These are phyloP conservation scores for Cystofilobasidium macerans DNA, from an alignment of 768 basidiomycete species.

Conservation along the genomic window DNA sequence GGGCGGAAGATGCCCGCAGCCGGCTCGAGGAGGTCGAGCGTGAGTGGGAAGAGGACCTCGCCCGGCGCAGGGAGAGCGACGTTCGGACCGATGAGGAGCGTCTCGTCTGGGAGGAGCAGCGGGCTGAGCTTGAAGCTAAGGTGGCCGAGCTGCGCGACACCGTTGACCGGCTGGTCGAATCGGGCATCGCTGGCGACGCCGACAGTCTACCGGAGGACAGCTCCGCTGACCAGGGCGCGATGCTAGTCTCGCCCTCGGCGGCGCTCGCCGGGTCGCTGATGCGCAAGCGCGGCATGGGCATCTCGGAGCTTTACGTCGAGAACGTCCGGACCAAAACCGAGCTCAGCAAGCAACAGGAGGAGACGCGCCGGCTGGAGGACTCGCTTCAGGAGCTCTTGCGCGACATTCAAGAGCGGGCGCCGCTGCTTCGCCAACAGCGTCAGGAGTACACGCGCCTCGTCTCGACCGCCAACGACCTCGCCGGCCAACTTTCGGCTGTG, in stretches of 20 bases:
- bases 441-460: constrained; percentile 75
- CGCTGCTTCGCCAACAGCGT: constrained; percentile 78
- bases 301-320: constrained; percentile 88
- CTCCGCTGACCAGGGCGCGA: constrained; percentile 28
- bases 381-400: constrained; percentile 67
- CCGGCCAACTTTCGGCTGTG: constrained; percentile 63
- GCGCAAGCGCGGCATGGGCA: constrained; percentile 67
- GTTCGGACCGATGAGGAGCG: constrained; percentile 49
- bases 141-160: constrained; percentile 30
- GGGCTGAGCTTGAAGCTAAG: constrained; percentile 42
- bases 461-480: constrained; percentile 66
- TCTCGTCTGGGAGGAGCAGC: constrained; percentile 56
- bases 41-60: constrained; percentile 66
- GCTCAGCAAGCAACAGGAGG: constrained; percentile 60
- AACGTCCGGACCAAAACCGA: constrained; percentile 78
- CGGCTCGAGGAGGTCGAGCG: constrained; percentile 71
- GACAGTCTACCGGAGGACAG: constrained; percentile 52
- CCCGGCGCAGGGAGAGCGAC: constrained; percentile 42
- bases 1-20: constrained; percentile 71
- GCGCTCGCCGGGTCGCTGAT: constrained; percentile 56
- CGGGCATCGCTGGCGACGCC: constrained; percentile 10
- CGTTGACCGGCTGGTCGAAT: constrained; percentile 28
- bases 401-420: constrained; percentile 87
- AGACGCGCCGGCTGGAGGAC: constrained; percentile 74
- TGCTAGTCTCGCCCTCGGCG: constrained; percentile 53